phyloP scores from a whole-genome alignment of 192 early-diverging fungal genomes.

The Podila minutissima region DNA sequence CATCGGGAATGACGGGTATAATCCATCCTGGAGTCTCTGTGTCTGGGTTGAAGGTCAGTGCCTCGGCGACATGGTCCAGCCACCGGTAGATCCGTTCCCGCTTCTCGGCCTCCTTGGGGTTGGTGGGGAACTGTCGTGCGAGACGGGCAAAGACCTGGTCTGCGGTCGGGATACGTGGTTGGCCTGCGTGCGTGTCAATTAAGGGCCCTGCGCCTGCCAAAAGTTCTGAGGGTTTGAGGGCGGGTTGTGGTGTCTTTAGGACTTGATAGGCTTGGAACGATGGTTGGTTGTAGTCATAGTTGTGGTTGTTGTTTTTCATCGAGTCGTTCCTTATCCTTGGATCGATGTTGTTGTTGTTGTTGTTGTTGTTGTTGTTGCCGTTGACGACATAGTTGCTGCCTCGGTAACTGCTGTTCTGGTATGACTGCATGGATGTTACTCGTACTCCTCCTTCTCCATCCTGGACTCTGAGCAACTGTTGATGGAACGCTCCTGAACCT shows the following conservation, averaged over 20 bases:
- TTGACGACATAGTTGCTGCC: conserved; percentile 5
- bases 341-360: not conserved
- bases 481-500: not conserved
- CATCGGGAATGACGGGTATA: conserved; percentile 19
- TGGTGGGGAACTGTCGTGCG: conserved; percentile 13
- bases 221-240: conserved; percentile 9
- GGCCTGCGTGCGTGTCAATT: conserved; percentile 9
- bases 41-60: conserved; percentile 13
- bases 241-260: not conserved
- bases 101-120: conserved; percentile 17
- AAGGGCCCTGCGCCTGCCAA: conserved; percentile 39
- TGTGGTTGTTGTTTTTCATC: conserved; percentile 2
- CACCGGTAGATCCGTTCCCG: conserved; percentile 16
- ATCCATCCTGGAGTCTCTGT: conserved; percentile 11
- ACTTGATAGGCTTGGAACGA: not conserved
- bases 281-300: not conserved
- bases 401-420: not conserved
- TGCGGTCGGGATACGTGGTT: not conserved
- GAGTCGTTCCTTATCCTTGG: no score
- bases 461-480: not conserved
- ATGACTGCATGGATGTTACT: conserved; percentile 1
- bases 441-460: not conserved
- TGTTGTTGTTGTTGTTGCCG: not conserved
- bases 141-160: conserved; percentile 22
- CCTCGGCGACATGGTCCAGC: conserved; percentile 10